phyloP scores from a whole-genome alignment of 305 asterid genomes.

The Fraxinus baroniana region DNA sequence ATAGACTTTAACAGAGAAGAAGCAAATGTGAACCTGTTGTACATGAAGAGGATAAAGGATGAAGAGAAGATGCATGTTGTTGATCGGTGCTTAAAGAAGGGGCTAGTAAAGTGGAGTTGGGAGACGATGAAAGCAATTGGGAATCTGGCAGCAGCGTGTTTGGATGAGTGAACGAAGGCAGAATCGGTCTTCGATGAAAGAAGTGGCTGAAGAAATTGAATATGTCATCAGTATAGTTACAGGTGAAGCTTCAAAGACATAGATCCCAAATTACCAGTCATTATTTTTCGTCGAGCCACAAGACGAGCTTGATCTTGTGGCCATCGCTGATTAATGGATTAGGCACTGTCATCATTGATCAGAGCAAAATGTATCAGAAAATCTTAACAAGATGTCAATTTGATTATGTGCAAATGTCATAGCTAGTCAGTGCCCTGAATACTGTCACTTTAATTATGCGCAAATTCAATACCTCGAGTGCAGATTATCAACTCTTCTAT shows the following conservation, averaged over 20 bases:
- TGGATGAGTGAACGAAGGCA: slow-evolving; percentile 37
- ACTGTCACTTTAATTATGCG: not conserved
- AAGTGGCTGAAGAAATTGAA: slow-evolving; percentile 47
- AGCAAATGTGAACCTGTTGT: slow-evolving; percentile 41
- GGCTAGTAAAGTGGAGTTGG: slow-evolving; percentile 37
- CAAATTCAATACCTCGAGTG: not conserved
- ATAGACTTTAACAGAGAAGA: slow-evolving; percentile 41
- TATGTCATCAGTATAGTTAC: slow-evolving; percentile 34
- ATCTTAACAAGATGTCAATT: not conserved
- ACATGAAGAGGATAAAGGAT: slow-evolving; percentile 35
- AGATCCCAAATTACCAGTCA: not conserved
- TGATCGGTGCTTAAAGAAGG: slow-evolving; percentile 32
- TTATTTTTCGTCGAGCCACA: not conserved
- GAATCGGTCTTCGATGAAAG: slow-evolving; percentile 46
- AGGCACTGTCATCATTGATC: not conserved
- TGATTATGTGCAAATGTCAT: no score
- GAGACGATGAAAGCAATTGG: slow-evolving; percentile 45
- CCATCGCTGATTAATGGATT: not conserved
- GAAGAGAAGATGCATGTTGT: slow-evolving; percentile 35
- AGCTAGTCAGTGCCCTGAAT: no score
- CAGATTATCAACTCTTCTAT: not conserved
- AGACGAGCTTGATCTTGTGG: not conserved
- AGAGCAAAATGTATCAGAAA: not conserved
- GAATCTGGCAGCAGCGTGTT: slow-evolving; percentile 36
- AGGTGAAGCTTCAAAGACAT: slow-evolving; percentile 15